Conservation (phyloP, 2,329 filamentous ascomycete species). For the Mycosphaerella sp. region DNA sequence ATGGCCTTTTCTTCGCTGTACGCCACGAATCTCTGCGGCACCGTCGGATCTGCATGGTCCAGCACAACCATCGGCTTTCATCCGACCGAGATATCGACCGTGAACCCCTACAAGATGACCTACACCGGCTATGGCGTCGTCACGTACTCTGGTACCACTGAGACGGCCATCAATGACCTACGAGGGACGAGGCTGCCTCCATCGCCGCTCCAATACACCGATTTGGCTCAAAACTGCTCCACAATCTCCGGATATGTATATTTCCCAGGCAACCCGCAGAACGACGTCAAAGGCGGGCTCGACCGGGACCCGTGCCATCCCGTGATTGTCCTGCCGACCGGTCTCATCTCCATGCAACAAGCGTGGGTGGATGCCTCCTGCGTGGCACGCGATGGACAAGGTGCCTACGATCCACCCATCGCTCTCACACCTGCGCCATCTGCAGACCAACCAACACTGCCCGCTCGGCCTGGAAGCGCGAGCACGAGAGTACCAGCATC, state of each 20-base stretch:
- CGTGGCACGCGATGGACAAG: conserved; percentile 1
- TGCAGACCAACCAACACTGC: conserved; percentile 7
- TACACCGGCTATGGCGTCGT: conserved; percentile 1
- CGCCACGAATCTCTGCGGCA: conserved; percentile 11
- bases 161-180: not conserved
- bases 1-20: conserved; percentile 12
- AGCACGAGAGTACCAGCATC: not conserved
- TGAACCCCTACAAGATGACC: conserved; percentile 5
- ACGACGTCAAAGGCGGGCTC: conserved; percentile 4
- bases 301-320: conserved; percentile 12
- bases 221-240: conserved; percentile 12
- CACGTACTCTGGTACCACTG: not conserved
- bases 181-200: conserved; percentile 4
- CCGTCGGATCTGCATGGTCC: conserved; percentile 7
- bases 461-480: conserved; percentile 9
- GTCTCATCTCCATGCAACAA: conserved; percentile 6
- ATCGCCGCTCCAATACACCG: conserved; percentile 6
- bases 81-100: conserved; percentile 10
- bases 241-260: conserved; percentile 9
- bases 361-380: conserved; percentile 10
- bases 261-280: conserved; percentile 12
- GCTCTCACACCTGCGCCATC: conserved; percentile 7
- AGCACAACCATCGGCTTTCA: conserved; percentile 13
- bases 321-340: conserved; percentile 4
- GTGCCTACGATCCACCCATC: conserved; percentile 14